Base-by-base conservation (phyloP, 129 eudicot genomes). In the Saposhnikovia divaricata region DNA sequence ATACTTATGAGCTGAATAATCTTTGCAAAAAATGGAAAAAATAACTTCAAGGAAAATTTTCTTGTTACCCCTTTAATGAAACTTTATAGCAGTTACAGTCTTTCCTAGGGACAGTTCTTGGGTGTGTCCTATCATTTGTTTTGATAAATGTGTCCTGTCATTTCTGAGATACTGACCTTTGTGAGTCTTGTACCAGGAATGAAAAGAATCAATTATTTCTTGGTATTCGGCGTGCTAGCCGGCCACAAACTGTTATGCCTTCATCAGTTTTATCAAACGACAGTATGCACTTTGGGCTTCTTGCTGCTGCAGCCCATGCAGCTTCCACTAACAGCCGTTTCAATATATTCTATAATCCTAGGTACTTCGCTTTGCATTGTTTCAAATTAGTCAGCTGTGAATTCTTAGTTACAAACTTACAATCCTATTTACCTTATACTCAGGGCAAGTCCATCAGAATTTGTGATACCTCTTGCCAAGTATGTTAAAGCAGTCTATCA, bases 221-320 rank as follows among this genome's bases (percentile, higher is more conserved):
- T 65, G 98, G 98, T 59, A 93, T 93, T 83, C 87, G 98, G 39
- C 95, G 93, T 72, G 98, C 98, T 50, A 93, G 82, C 85, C 93
- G 98, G 61, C 91, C 97, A 40, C 98, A 93, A 86, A 91, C 97
- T 46, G 93, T 87, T 47, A 89, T 93, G 98, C 98, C 98, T 74
- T 93, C 98, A 43, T 93, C 98, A 10, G 97, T 93, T 85, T 85
- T 93, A 77, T 93, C 98, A 38, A 93, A 97, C 27, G 98, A 93
- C 80, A 93, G 98, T 88, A 93, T 93, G 98, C 98, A 93, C 81
- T 83, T 93, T 27, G 98, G 98, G 69, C 98, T 93, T 50, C 98
- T 93, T 80, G 98, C 98, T 84, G 98, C 98, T 13, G 98, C 98
- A 55, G 98, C 98, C 53, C 98, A 93, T 88, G 98, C 98, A 19